phyloP scores from a whole-genome alignment of 163 green algal species.

The Scenedesmus sp. region DNA sequence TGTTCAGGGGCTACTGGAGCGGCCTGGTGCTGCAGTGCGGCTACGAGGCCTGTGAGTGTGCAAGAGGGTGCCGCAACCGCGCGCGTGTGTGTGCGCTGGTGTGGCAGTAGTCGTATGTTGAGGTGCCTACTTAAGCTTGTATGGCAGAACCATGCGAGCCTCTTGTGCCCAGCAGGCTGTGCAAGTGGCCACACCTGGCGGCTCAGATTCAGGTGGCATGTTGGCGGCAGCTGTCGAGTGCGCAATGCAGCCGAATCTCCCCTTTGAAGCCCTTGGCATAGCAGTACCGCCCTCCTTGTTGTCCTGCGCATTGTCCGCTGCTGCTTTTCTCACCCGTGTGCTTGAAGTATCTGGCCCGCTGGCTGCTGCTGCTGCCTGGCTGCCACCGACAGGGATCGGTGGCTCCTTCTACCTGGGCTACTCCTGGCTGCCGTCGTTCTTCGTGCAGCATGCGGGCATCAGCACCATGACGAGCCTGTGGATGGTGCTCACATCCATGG shows the following conservation, averaged over 20 bases:
- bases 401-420: constrained; percentile 50
- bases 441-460: constrained; percentile 18
- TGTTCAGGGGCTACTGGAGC: constrained; percentile 52
- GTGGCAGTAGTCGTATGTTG: too few relatives aligned
- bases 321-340: neutral
- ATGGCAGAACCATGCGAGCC: too few relatives aligned
- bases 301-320: neutral
- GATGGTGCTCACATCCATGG: constrained; percentile 49
- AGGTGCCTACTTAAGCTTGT: too few relatives aligned
- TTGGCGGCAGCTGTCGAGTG: too few relatives aligned
- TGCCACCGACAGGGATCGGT: constrained; percentile 38
- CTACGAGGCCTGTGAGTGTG: constrained; percentile 51
- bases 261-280: too few relatives aligned
- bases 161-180: too few relatives aligned
- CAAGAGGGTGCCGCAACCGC: neutral
- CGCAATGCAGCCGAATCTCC: too few relatives aligned
- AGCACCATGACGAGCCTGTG: constrained; percentile 9
- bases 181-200: too few relatives aligned
- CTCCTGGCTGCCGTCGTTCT: constrained; percentile 50
- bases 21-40: constrained; percentile 46
- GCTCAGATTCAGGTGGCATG: too few relatives aligned
- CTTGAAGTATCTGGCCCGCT: neutral
- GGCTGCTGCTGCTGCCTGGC: neutral
- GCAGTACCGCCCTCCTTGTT: constrained; percentile 30
- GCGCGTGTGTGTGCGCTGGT: too few relatives aligned